Evolutionary conservation across 495 filamentous ascomycete species (phyloP).

Genomic region (Xylaria venustula): DNA sequence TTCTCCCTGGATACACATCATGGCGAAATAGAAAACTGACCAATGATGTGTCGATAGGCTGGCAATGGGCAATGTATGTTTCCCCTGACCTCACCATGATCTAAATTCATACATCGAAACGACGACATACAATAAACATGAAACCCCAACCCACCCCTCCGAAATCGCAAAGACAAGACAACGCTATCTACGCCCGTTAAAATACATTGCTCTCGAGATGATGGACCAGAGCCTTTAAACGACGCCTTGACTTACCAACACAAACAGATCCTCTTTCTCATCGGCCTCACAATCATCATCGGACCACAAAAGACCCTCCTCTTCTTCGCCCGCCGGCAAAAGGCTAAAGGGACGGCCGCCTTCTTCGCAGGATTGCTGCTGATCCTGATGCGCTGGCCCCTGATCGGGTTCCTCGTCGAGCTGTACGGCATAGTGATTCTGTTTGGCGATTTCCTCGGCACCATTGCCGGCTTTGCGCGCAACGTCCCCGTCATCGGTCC

Average conservation of each 20-base stretch:
- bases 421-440: constrained; percentile 88
- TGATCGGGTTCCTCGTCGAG: constrained; percentile 87
- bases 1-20: not conserved
- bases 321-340: constrained; percentile 93
- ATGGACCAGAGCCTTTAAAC: too few relatives aligned
- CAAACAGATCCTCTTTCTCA: constrained; percentile 85
- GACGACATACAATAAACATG: not conserved
- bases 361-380: constrained; percentile 82
- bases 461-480: constrained; percentile 80
- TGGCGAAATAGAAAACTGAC: constrained; percentile 2
- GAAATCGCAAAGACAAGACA: not conserved
- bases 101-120: not conserved
- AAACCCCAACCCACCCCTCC: not conserved
- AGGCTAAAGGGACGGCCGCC: constrained; percentile 85
- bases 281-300: constrained; percentile 92
- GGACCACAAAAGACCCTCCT: constrained; percentile 83
- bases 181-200: too few relatives aligned
- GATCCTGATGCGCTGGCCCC: constrained; percentile 83
- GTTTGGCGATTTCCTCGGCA: constrained; percentile 95
- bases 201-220: too few relatives aligned
- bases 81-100: not conserved
- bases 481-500: constrained; percentile 84
- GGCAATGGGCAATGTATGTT: constrained; percentile 80
- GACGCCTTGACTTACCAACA: too few relatives aligned
- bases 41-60: constrained; percentile 48